Base-by-base conservation (phyloP, 2,329 filamentous ascomycete species). In the Neurospora sp. region DNA sequence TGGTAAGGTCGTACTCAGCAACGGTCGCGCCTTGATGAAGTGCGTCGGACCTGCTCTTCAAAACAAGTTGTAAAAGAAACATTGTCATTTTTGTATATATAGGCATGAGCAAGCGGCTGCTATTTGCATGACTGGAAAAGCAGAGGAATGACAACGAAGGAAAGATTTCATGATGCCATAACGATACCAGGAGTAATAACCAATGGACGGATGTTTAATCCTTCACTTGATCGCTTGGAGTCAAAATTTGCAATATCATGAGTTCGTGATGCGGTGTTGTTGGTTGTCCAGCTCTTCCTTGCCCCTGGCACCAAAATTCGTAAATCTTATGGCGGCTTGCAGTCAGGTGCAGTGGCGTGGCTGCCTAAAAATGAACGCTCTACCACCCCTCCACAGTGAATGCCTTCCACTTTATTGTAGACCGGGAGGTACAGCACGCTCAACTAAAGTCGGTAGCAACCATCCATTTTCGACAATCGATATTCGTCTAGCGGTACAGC, bases 1-100 rank as follows among this genome's bases (percentile, higher is more conserved):
- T 39, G 92, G 92, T 39, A 96, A 96, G 85, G 88, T 93, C 19
- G 92, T 92, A 72, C 82, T 97, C 80, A 96, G 89, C 81, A 97
- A 97, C 79, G 94, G 94, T 4, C 85, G 93, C 70, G 92, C 92
- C 36, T 79, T 95, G 78, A 87, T 97, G 77, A 92, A 87, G 85
- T 82, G 87, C 70, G 85, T 85, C 68, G 85, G 77, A 17, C 78
- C 81, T 8, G 78, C 80, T 62, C 52, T 28, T 66, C 88, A 87
- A 83, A 87, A 85, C 79, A 92, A 90, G 83, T 81, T 92, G 79
- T 91, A 82, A 82, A 72, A 62, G 12, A 36, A 62, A 5, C 15
- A 17, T n/a, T 17, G 8, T 36, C 52, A 36, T 62, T 62, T 33
- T 62, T 62, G 23, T 36, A 36, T 62, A 36, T 62, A 62, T 36